Conservation (phyloP, 352 stramenopile genomes). For the Phytophthora vignae region DNA sequence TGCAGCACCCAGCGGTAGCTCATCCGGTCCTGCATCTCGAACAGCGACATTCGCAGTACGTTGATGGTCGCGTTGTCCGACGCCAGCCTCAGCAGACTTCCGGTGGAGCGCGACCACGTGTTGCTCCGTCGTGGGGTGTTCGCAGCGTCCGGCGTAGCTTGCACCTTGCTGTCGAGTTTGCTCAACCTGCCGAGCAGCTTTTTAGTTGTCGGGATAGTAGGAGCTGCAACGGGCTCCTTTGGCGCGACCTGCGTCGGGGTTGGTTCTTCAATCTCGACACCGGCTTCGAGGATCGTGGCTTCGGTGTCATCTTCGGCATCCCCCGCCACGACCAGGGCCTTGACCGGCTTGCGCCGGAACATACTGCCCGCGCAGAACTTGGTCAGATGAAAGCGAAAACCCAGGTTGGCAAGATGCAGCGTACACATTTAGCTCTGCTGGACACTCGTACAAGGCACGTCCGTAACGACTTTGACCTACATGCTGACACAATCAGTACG, state of each 20-base stretch:
- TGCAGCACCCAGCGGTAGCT: conserved; percentile 63
- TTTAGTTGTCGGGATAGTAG: background rate
- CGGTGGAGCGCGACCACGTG: conserved; percentile 29
- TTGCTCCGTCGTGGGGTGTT: conserved; percentile 12
- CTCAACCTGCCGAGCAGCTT: conserved; percentile 5
- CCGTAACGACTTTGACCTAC: background rate
- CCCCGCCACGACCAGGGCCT: conserved; percentile 14
- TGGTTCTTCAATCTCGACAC: background rate
- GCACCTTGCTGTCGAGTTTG: conserved; percentile 16
- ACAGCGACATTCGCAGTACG: conserved; percentile 69
- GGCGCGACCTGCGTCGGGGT: background rate
- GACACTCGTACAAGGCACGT: background rate
- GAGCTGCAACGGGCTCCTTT: background rate
- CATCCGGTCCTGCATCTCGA: conserved; percentile 62
- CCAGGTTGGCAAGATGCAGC: background rate
- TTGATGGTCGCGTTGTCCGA: conserved; percentile 48
- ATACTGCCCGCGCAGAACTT: conserved; percentile 10
- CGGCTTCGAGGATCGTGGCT: conserved; percentile 16
- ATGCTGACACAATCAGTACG: background rate
- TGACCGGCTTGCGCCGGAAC: conserved; percentile 26
- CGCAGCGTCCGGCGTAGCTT: conserved; percentile 4
- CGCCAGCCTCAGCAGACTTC: conserved; percentile 18
- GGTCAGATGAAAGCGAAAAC: background rate
- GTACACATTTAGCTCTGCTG: background rate
- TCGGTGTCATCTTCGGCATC: conserved; percentile 17